Evolutionary conservation across 202 grass and related monocot species (phyloP), one percentile per base, ranked within the genome.

Genomic region (Panicum virgatum): DNA sequence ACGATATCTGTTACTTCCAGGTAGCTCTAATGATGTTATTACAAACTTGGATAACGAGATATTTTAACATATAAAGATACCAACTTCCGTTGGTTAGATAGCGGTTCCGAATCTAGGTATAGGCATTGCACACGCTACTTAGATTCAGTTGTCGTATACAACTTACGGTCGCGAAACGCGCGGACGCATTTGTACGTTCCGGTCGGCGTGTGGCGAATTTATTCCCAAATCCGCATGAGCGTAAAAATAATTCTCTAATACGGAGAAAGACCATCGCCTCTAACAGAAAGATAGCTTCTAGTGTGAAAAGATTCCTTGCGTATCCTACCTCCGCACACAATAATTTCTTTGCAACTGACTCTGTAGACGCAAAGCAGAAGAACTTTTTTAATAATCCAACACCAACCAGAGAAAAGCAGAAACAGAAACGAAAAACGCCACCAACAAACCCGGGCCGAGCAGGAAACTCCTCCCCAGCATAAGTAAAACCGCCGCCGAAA

Each of bases 401-500:
- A 14, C 40, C 6, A 48, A 29, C 0, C 2, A 42, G 43, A 48
- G 43, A 38, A 76, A 26, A 46, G 12, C 0, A 6, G 3, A 13
- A 51, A 62, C 23, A 22, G n/a, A 68, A 27, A 67, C 5, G 2
- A 76, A 42, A 79, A 66, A 10, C 3, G 2, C 2, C 11, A 66
- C 5, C 1, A 56, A 11, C 11, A 62, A 30, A 3, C 8, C 37
- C 15, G 4, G 53, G 10, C 42, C 73, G 15, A 23, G 44, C 5
- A 9, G 43, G 78, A 82, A 54, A n/a, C 3, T 79, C 44, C 75
- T 7, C 46, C 56, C 56, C 0, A 0, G 8, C 79, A 20, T 75
- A 79, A 68, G 74, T 20, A 86, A 79, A 74, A 44, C 79, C 79
- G 54, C 71, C 73, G 37, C 44, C 18, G 60, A 60, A 39, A 69